Base-by-base conservation (phyloP, 345 rosid genomes). In the Punica granatum region DNA sequence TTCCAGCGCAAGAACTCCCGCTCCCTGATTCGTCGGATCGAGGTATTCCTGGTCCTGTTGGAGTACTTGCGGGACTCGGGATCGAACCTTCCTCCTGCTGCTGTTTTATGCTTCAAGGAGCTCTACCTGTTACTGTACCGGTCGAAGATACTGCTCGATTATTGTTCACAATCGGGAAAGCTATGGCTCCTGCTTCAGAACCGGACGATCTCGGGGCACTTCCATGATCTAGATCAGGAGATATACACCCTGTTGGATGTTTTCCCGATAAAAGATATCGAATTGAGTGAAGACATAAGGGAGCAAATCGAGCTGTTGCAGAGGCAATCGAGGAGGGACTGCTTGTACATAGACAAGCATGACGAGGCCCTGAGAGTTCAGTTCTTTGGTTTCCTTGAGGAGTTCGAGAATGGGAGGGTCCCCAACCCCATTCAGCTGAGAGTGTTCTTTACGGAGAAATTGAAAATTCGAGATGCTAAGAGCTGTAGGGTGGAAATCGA, bases 201-300 rank as follows among this genome's bases (percentile, higher is more conserved):
- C 61, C 89, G 84, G 30, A 75, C 90, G 3, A 84, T 95, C 75
- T 86, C 97, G 18, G 96, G 96, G 15, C 93, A 95, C 81, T 95
- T 92, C 76, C 97, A 95, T 74, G 98, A 92, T 74, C 75, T 92
- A 83, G 85, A 92, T 74, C 93, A 86, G 73, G 99, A 95, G 64
- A 84, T 89, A 31, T 79, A 80, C 16, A 95, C 98, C 69, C 97
- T 92, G 53, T 75, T 95, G 74, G 99, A 95, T 79, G 98, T 92
- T 35, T 82, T 95, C 66, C 97, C 97, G 0, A 67, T 85, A 15
- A 60, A 76, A 36, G 85, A 88, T 69, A 70, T 88, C 31, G 60
- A 48, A 23, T 76, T 95, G 75, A 81, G 86, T 69, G 89, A 89
- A 65, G 98, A 95, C 68, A 78, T 92, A 39, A 71, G 82, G 78